phyloP scores from a whole-genome alignment of 1,284 basidiomycete genomes.

The Macrocystidia cucumis region DNA sequence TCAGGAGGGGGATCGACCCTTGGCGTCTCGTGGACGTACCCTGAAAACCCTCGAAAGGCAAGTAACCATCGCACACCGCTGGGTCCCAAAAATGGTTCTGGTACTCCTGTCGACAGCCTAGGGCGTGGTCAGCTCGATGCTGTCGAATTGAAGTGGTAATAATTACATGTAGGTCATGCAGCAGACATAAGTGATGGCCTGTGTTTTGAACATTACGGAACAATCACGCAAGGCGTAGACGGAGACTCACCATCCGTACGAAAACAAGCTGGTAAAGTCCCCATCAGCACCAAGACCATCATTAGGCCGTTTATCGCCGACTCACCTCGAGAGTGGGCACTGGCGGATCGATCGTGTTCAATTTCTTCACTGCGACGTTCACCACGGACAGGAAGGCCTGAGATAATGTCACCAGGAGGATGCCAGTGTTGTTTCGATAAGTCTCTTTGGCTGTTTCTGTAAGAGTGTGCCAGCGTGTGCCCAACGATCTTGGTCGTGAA shows the following conservation, averaged over 20 bases:
- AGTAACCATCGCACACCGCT: conserved; percentile 56
- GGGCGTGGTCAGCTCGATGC: not conserved
- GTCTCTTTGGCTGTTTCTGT: no score
- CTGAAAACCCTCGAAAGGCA: conserved; percentile 52
- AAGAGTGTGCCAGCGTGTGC: no score
- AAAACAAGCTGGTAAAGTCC: conserved; percentile 20
- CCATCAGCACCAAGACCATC: not conserved
- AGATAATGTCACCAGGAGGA: conserved; percentile 51
- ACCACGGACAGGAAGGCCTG: conserved; percentile 59
- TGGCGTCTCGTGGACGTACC: conserved; percentile 30
- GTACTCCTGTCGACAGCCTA: conserved; percentile 46
- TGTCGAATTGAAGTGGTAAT: not conserved
- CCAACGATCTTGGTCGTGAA: no score
- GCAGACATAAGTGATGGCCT: conserved; percentile 30
- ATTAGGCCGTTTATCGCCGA: not conserved
- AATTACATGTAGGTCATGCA: conserved; percentile 31
- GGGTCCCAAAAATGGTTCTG: conserved; percentile 63
- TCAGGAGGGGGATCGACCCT: not conserved
- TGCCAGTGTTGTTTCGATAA: conserved; percentile 40
- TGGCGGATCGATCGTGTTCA: conserved; percentile 51
- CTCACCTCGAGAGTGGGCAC: conserved; percentile 50
- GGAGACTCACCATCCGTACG: conserved; percentile 27
- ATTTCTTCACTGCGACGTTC: conserved; percentile 53
- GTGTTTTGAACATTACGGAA: conserved; percentile 1
- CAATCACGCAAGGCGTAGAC: not conserved